A percentile compares a stretch with the other conserved stretches of the same genome.
Conservation (phyloP, 2,329 filamentous ascomycete species). For the Parastagonospora nodorum region DNA sequence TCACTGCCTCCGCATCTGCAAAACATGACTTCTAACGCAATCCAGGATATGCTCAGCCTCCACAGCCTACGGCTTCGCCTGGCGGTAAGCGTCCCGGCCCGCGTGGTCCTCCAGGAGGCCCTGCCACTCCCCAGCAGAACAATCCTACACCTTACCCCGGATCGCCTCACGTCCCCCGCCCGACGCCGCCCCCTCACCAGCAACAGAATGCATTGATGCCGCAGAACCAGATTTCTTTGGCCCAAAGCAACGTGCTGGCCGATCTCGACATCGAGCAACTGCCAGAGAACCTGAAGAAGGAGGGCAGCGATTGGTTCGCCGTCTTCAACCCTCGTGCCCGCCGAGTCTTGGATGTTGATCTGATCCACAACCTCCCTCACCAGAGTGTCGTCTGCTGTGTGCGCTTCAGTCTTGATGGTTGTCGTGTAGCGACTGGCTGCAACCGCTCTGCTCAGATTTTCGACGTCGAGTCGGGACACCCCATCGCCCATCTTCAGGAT, state of each 20-base stretch:
- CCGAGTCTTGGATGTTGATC: constrained; percentile 87
- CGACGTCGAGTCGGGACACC: constrained; percentile 84
- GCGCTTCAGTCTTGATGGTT: constrained; percentile 92
- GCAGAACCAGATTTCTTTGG: constrained; percentile 53
- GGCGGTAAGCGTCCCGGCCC: constrained; percentile 73
- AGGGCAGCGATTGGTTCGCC: constrained; percentile 90
- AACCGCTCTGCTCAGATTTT: constrained; percentile 99
- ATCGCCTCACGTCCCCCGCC: constrained; percentile 81
- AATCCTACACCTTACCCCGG: constrained; percentile 86
- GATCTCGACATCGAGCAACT: constrained; percentile 88
- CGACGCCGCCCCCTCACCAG: constrained; percentile 66
- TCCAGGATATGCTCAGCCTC: constrained; percentile 79
- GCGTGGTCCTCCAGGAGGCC: constrained; percentile 64
- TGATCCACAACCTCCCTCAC: constrained; percentile 90
- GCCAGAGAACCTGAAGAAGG: constrained; percentile 85
- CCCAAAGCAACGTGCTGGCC: constrained; percentile 69
- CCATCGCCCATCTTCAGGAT: constrained; percentile 89
- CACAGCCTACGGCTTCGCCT: constrained; percentile 83
- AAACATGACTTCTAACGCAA: constrained; percentile 10
- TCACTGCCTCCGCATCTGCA: not conserved
- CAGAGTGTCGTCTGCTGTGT: constrained; percentile 99
- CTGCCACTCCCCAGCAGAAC: constrained; percentile 90
- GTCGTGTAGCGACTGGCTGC: constrained; percentile 95
- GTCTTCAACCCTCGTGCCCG: constrained; percentile 94
- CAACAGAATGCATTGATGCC: constrained; percentile 41